Conservation (phyloP, 768 basidiomycete genomes). For the Pleurotus platypus region DNA sequence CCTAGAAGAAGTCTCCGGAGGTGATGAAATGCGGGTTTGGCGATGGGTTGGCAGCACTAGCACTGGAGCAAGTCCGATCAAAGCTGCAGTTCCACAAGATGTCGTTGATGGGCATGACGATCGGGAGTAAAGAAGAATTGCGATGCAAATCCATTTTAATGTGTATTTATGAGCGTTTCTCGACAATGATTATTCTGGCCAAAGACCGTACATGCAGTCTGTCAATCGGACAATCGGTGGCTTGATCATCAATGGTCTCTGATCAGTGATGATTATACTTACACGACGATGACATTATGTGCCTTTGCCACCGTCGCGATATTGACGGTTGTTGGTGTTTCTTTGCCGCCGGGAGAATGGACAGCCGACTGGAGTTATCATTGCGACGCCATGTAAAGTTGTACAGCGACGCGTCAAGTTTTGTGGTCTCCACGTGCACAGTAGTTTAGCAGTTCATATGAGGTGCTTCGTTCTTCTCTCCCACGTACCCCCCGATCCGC, state of each 20-base stretch:
- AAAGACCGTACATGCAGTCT: too few species aligned
- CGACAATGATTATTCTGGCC: too few species aligned
- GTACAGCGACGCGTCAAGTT: too few species aligned
- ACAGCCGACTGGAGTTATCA: too few species aligned
- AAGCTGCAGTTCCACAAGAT: neutral
- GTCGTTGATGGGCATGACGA: constrained; percentile 9
- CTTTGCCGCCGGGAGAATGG: constrained; percentile 5
- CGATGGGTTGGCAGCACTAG: constrained; percentile 73
- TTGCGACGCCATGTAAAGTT: too few species aligned
- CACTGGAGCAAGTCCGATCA: constrained; percentile 22
- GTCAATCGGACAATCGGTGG: too few species aligned
- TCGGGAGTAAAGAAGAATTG: constrained; percentile 1
- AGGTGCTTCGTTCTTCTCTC: too few species aligned
- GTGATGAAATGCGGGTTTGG: constrained; percentile 90
- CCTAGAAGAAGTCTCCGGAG: constrained; percentile 78
- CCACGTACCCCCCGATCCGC: too few species aligned
- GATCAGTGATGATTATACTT: neutral
- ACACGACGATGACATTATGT: neutral
- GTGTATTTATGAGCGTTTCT: neutral
- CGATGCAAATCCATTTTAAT: neutral
- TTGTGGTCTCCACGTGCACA: too few species aligned
- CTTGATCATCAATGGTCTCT: constrained; percentile 1
- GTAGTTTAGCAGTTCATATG: too few species aligned
- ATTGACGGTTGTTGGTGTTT: neutral
- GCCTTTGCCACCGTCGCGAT: constrained; percentile 2